Evolutionary conservation across 257 asterid genomes (phyloP), one percentile per base, ranked within the genome.

Genomic region (Forsythia viridissima): DNA sequence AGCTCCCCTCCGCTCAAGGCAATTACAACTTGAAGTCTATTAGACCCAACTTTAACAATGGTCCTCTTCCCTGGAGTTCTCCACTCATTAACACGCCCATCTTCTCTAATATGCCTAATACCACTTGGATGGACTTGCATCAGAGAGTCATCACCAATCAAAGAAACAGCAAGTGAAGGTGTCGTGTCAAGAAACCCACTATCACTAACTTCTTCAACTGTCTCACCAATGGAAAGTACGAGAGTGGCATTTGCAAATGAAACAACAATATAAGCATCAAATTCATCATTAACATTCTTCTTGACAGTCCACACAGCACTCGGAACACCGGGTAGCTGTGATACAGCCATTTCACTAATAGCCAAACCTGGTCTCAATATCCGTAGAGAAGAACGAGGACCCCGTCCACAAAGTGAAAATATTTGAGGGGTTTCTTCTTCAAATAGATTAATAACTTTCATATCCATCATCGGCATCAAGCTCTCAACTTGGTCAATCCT

Each of bases 81-180:
- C 99, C 99, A 95, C 88, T 95, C 99, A 80, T 95, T 95, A 79
- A 93, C 87, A 81, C 98, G 97, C 0, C 99, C 97, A 85, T 95
- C 99, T 88, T 92, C 99, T 82, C 99, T 91, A 71, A 95, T 95
- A 84, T 95, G 99, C 88, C 99, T 87, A 65, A 95, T 95, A 48
- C 99, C 99, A 72, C 97, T 89, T 8, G 99, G 99, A 81, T 95
- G 99, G 78, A 93, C 99, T 90, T 93, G 99, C 98, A 95, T 93
- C 76, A 95, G 88, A 70, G 99, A 95, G 85, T 95, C 98, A 77
- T 95, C 99, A 70, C 99, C 98, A 63, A 95, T 95, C 86, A 95
- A 88, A 71, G 99, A 95, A 76, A 95, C 98, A 72, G 97, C 86
- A 76, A 93, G 97, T 24, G 99, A 95, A 46, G 98, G 97, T 10